Evolutionary conservation across 2,329 filamentous ascomycete species (phyloP).

Genomic region (Passalora sequoiae): DNA sequence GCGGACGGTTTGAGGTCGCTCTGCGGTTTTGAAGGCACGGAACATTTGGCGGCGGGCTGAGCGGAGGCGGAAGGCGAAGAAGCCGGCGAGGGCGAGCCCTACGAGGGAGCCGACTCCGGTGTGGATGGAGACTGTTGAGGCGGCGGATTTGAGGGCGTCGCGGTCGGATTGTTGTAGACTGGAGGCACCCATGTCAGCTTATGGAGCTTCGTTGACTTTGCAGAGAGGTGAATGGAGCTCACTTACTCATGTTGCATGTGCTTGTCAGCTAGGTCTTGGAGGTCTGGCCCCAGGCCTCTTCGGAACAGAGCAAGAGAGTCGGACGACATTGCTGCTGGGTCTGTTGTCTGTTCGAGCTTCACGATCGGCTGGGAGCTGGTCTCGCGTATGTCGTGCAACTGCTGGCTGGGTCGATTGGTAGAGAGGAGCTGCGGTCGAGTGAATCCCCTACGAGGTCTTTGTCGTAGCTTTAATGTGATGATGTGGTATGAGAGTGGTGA

Average conservation of each 20-base stretch:
- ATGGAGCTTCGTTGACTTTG: not conserved
- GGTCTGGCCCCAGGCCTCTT: conserved; percentile 45
- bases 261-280: conserved; percentile 52
- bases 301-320: conserved; percentile 48
- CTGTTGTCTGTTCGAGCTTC: not conserved
- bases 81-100: conserved; percentile 56
- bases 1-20: conserved; percentile 57
- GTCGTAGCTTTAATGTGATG: not conserved
- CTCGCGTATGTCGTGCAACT: not conserved
- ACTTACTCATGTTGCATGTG: conserved; percentile 53
- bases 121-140: conserved; percentile 50
- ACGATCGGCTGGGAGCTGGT: not conserved
- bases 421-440: too few relatives aligned
- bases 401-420: too few relatives aligned
- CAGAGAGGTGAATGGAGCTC: not conserved
- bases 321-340: conserved; percentile 33
- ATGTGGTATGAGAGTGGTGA: not conserved
- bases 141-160: conserved; percentile 52
- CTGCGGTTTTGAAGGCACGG: conserved; percentile 54
- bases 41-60: conserved; percentile 55
- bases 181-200: not conserved
- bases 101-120: conserved; percentile 55
- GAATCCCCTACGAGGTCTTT: too few relatives aligned
- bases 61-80: conserved; percentile 54
- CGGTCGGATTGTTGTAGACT: conserved; percentile 55